These are phyloP conservation scores for Colletotrichum theobromicola DNA, from an alignment of 2,329 filamentous ascomycete species.

Conservation along the genomic window DNA sequence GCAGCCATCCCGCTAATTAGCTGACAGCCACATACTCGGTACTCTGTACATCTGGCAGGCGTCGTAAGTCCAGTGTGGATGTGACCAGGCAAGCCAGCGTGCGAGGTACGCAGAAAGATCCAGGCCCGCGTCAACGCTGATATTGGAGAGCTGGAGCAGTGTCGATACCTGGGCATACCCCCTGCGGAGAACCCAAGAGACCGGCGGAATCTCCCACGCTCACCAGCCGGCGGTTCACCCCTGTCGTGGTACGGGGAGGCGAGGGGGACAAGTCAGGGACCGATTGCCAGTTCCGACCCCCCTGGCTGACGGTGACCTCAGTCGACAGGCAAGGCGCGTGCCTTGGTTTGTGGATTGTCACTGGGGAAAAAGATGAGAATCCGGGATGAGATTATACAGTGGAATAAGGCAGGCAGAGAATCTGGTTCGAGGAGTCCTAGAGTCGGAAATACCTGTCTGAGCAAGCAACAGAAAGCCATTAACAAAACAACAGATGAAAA, in stretches of 20 bases:
- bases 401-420: neutral
- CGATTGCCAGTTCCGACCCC: neutral
- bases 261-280: neutral
- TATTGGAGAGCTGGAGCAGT: conserved; percentile 1
- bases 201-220: neutral
- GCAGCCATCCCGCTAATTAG: neutral
- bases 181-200: neutral
- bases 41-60: neutral
- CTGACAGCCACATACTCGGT: no score
- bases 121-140: neutral
- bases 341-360: neutral
- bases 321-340: neutral
- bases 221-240: neutral
- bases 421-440: neutral
- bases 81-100: neutral
- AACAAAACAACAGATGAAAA: neutral
- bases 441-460: neutral
- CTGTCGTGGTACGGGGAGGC: neutral
- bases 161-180: neutral
- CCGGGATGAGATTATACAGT: neutral
- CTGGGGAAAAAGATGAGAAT: neutral
- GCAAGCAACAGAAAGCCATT: neutral
- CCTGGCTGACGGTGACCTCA: conserved; percentile 6
- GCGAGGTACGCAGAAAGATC: neutral
- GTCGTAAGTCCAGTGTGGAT: neutral